Percentiles rank a stretch among this genome's conserved stretches.
These are phyloP conservation scores for Lepiota brunneoincarnata DNA, from an alignment of 768 basidiomycete genomes.

Conservation along the genomic window DNA sequence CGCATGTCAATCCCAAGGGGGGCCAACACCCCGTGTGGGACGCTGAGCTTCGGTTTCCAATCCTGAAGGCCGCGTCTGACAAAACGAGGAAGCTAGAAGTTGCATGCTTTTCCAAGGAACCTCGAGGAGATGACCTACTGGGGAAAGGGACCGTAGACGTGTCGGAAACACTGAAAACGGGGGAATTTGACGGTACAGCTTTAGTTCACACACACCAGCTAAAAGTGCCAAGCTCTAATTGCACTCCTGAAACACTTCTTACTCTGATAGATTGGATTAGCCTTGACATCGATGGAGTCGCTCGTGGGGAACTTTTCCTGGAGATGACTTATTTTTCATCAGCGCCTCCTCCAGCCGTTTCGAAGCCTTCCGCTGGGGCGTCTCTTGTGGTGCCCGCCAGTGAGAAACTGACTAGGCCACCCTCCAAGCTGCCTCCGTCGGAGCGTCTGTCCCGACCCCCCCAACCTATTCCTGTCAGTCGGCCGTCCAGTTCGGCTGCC, in stretches of 20 bases:
- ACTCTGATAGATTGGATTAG: constrained; percentile 31
- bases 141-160: constrained; percentile 79
- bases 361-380: constrained; percentile 20
- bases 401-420: constrained; percentile 36
- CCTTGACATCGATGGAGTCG: constrained; percentile 41
- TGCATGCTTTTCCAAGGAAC: constrained; percentile 80
- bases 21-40: constrained; percentile 97
- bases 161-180: constrained; percentile 72
- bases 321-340: constrained; percentile 93
- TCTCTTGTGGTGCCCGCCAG: constrained; percentile 18
- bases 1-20: constrained; percentile 75
- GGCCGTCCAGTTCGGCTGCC: constrained; percentile 1
- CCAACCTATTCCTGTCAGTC: constrained; percentile 18
- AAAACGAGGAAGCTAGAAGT: constrained; percentile 66
- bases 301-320: constrained; percentile 83
- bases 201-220: neutral
- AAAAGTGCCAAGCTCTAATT: neutral
- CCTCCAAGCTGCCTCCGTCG: constrained; percentile 50
- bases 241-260: neutral
- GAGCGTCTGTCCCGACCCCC: constrained; percentile 50
- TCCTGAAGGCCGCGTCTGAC: constrained; percentile 53
- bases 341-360: constrained; percentile 44
- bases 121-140: constrained; percentile 66
- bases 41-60: constrained; percentile 76
- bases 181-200: constrained; percentile 86